Evolutionary conservation across 257 asterid genomes (phyloP).

Genomic region (Petrea volubilis): DNA sequence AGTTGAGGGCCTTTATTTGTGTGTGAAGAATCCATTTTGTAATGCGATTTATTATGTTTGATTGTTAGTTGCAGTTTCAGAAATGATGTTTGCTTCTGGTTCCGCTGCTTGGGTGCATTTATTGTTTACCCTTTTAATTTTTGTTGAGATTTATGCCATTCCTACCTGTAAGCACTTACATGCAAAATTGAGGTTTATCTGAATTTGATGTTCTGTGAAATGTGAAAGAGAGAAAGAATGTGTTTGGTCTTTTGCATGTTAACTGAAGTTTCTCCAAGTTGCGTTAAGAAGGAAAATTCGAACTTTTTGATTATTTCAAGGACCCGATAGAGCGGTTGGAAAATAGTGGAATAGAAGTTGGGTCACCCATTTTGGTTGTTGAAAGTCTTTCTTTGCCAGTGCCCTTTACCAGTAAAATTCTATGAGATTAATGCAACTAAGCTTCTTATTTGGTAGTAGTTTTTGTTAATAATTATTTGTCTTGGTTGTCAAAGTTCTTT

Average conservation of each 20-base stretch:
- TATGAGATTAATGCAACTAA: not conserved
- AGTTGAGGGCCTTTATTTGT: not conserved
- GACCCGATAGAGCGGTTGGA: not conserved
- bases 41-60: not conserved
- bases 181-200: conserved; percentile 10
- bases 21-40: not conserved
- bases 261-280: not conserved
- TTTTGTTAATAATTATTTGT: not conserved
- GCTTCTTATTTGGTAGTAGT: not conserved
- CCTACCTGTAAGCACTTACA: not conserved
- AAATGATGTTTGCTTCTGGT: conserved; percentile 9
- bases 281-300: no score
- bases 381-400: not conserved
- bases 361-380: not conserved
- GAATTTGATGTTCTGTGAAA: conserved; percentile 9
- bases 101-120: conserved; percentile 13
- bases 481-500: not conserved
- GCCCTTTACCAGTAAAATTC: not conserved
- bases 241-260: not conserved
- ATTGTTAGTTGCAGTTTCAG: not conserved
- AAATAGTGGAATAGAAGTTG: not conserved
- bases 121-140: not conserved
- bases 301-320: not conserved
- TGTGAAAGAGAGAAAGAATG: not conserved
- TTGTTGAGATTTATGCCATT: not conserved